phyloP scores from a whole-genome alignment of 495 filamentous ascomycete genomes.

The Xylaria cubensis region DNA sequence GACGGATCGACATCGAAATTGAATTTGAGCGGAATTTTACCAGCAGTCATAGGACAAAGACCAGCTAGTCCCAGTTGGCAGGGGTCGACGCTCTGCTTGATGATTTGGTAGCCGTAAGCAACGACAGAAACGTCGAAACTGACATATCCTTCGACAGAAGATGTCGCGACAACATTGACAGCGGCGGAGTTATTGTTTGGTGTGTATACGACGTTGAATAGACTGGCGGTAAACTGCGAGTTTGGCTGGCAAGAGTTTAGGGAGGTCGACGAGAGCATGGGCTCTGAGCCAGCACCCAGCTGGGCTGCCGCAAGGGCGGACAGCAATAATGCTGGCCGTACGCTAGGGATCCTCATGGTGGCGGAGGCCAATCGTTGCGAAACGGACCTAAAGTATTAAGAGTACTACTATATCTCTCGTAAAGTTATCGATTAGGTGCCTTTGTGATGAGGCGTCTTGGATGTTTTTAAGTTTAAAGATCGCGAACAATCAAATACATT shows the following conservation, averaged over 20 bases:
- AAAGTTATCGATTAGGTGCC: conserved; percentile 10
- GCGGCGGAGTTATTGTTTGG: conserved; percentile 73
- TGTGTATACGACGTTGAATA: conserved; percentile 83
- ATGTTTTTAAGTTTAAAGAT: conserved; percentile 20
- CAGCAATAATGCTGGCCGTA: conserved; percentile 41
- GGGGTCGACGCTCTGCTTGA: conserved; percentile 72
- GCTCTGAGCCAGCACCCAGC: conserved; percentile 39
- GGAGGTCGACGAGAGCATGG: conserved; percentile 72
- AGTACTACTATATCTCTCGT: conserved; percentile 2
- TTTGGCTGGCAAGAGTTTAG: conserved; percentile 79
- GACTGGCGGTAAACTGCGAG: conserved; percentile 79
- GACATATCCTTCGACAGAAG: conserved; percentile 85
- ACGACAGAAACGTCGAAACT: conserved; percentile 75
- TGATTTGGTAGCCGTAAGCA: conserved; percentile 80
- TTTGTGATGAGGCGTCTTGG: conserved; percentile 19
- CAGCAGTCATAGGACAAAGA: conserved; percentile 92
- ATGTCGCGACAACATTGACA: conserved; percentile 82
- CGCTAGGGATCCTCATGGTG: conserved; percentile 24
- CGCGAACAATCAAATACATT: conserved; percentile 25
- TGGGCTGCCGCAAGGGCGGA: conserved; percentile 43
- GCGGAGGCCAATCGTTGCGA: conserved; percentile 14
- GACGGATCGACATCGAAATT: conserved; percentile 64
- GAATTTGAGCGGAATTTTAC: conserved; percentile 77
- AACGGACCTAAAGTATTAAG: conserved; percentile 12
- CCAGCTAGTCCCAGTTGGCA: conserved; percentile 74